phyloP scores from a whole-genome alignment of 495 filamentous ascomycete genomes.

The Clavariopsis aquatica region DNA sequence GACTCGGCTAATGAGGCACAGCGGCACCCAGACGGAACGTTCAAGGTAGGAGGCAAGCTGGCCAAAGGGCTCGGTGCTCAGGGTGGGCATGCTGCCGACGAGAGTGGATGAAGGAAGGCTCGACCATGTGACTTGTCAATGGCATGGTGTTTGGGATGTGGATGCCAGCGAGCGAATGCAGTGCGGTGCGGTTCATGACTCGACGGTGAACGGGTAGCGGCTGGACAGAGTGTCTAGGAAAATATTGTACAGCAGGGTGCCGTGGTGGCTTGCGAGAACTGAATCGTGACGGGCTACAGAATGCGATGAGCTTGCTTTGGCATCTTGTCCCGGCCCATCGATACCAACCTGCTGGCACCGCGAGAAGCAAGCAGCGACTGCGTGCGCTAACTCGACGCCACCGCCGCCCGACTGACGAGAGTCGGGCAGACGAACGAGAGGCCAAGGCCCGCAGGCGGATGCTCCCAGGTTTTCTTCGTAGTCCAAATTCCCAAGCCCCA shows the following conservation, averaged over 20 bases:
- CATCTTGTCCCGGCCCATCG: background rate
- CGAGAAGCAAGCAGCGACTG: background rate
- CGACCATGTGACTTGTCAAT: background rate
- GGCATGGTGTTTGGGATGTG: background rate
- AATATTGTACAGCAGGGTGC: no score
- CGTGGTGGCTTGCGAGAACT: background rate
- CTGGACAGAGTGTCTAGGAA: background rate
- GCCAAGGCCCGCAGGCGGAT: background rate
- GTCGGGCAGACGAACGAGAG: background rate
- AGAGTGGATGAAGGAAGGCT: background rate
- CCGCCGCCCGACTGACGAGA: background rate
- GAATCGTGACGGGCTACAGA: background rate
- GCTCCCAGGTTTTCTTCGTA: background rate
- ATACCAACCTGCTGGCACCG: background rate
- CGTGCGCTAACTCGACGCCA: background rate
- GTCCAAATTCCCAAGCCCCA: background rate
- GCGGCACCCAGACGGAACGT: conserved; percentile 35
- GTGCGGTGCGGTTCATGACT: background rate
- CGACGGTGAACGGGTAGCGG: background rate
- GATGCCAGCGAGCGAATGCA: background rate
- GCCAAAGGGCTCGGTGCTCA: conserved; percentile 31
- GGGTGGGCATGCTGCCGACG: conserved; percentile 26
- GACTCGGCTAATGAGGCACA: conserved; percentile 5
- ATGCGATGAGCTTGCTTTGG: background rate
- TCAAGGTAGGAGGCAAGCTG: conserved; percentile 31